Conservation (phyloP, 768 basidiomycete genomes). For the Pulveroboletus sp. region DNA sequence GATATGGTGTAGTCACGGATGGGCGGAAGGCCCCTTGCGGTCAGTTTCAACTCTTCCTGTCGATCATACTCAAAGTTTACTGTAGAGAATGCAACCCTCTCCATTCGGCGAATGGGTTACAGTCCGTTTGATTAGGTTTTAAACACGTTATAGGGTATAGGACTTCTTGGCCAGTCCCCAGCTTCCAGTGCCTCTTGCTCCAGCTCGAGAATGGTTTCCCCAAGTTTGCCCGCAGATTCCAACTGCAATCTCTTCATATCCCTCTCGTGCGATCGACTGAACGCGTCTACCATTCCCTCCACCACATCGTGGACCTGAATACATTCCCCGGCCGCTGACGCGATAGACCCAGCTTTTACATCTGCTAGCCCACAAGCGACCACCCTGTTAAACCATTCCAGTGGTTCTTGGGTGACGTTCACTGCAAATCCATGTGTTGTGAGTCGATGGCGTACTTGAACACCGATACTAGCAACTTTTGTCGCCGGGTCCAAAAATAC, state of each 20-base stretch:
- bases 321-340: conserved; percentile 37
- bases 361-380: conserved; percentile 89
- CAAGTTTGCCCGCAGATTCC: conserved; percentile 43
- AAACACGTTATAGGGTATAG: conserved; percentile 12
- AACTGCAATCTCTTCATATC: conserved; percentile 44
- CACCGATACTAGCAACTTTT: conserved; percentile 94
- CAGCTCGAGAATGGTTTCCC: conserved; percentile 42
- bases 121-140: too few relatives aligned
- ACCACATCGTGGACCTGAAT: conserved; percentile 50
- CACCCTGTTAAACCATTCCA: conserved; percentile 80
- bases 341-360: conserved; percentile 73
- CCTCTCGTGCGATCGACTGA: conserved; percentile 47
- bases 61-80: too few relatives aligned
- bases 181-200: conserved; percentile 43
- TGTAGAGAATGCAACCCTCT: too few relatives aligned
- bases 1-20: too few relatives aligned
- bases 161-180: conserved; percentile 39
- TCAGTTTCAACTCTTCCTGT: too few relatives aligned
- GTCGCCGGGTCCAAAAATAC: conserved; percentile 77
- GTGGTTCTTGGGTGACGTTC: conserved; percentile 80
- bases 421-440: conserved; percentile 94
- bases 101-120: too few relatives aligned
- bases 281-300: conserved; percentile 43
- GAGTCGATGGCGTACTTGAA: conserved; percentile 91
- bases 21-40: too few relatives aligned